Base-by-base conservation (phyloP, 176 grass and related monocot genomes). In the Stipa capillata region DNA sequence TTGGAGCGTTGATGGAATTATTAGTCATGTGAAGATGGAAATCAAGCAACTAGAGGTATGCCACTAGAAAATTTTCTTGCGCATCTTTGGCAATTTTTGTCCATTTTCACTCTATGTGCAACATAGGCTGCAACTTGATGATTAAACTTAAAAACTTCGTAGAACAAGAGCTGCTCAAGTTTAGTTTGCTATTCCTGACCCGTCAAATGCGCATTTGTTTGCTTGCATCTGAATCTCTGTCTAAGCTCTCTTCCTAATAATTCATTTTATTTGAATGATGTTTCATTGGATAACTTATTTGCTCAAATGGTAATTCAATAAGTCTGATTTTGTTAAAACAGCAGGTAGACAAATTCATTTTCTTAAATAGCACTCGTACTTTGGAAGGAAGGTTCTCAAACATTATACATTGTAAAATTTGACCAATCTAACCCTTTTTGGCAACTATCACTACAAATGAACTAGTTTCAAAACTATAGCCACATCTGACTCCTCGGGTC, bases 21-120 rank as follows among this genome's bases (percentile, higher is more conserved):
- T 66, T 66, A 41, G 21, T 6, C 63, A 66, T 15, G 36, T 66
- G n/a, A 21, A 66, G 36, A 66, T 40, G 62, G 62, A 65, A 65
- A 67, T 68, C 21, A 43, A 68, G 11, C 64, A 85, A 72, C 42
- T 50, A 4, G 74, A 78, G 83, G 74, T 85, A 41, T 50, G 74
- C 12, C 0, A 10, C 6, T 40, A 0, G 66, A 67, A 18, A 58
- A 23, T 37, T 73, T 49, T 72, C n/a, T 18, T 5, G 52, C 65
- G 28, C 29, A 57, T 65, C 37, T 55, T 12, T n/a, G 33, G 9
- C n/a, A 15, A 36, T 34, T 66, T 7, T 57, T 21, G 36, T 68
- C 14, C 17, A 39, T 20, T 18, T 65, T 37, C 24, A 67, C 10
- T 67, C 64, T 42, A 10, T 1, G 11, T 3, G 37, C 64, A 25